Percentiles rank a stretch among this genome's conserved stretches.
phyloP scores from a whole-genome alignment of 345 rosid species.

The Cardamine resedifolia region DNA sequence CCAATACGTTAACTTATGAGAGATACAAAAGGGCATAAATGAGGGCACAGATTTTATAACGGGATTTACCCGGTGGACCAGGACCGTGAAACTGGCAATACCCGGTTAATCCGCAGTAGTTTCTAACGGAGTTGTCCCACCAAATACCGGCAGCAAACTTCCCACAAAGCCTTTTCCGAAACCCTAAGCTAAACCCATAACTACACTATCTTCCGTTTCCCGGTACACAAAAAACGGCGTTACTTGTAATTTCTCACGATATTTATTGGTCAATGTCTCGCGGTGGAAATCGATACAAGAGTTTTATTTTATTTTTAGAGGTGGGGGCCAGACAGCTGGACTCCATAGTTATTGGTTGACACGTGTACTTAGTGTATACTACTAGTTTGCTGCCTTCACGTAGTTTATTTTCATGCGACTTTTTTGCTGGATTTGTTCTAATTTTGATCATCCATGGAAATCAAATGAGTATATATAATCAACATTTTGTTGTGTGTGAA shows the following conservation, averaged over 20 bases:
- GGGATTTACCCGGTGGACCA: constrained; percentile 37
- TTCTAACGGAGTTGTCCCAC: constrained; percentile 51
- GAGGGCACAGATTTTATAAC: constrained; percentile 35
- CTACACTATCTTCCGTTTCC: constrained; percentile 29
- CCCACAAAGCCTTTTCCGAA: constrained; percentile 16
- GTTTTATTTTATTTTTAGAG: background rate
- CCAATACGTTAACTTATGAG: background rate
- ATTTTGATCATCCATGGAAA: constrained; percentile 22
- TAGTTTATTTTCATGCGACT: constrained; percentile 29
- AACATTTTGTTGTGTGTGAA: constrained; percentile 25
- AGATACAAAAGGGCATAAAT: constrained; percentile 19
- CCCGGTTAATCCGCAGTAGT: constrained; percentile 50
- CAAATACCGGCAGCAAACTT: constrained; percentile 44
- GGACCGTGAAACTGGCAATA: constrained; percentile 36
- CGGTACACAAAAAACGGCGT: constrained; percentile 44
- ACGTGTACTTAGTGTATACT: constrained; percentile 49
- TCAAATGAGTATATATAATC: constrained; percentile 27
- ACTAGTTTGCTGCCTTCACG: constrained; percentile 61
- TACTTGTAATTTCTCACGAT: constrained; percentile 25
- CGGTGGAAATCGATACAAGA: background rate
- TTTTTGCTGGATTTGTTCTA: constrained; percentile 31
- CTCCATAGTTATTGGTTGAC: constrained; percentile 42
- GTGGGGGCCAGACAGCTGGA: constrained; percentile 51
- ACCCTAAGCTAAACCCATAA: constrained; percentile 26
- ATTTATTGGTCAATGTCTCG: constrained; percentile 34